A percentile compares a stretch with the other conserved stretches of the same genome.
Evolutionary conservation across 192 early-diverging fungal genomes (phyloP).

Genomic region (Spizellomyces sp.): DNA sequence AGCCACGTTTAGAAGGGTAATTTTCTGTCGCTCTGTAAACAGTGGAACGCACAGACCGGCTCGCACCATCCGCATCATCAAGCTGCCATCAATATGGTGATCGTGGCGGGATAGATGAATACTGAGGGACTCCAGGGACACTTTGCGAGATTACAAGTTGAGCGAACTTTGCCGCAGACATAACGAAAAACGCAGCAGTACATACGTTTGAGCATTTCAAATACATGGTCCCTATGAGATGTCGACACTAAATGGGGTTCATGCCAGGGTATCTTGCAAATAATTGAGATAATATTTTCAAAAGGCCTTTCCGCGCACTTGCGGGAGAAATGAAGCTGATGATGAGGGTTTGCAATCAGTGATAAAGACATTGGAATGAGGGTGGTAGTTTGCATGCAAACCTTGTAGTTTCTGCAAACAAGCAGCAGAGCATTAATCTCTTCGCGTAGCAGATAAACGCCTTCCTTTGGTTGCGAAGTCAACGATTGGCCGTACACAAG

Average conservation of each 20-base stretch:
- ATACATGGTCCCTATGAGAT: slow-evolving; percentile 75
- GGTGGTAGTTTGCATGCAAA: slow-evolving; percentile 11
- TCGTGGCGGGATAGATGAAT: slow-evolving; percentile 60
- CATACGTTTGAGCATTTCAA: slow-evolving; percentile 63
- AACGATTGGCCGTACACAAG: slow-evolving; percentile 8
- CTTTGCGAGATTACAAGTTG: slow-evolving; percentile 13
- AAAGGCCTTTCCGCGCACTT: slow-evolving; percentile 76
- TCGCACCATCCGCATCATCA: slow-evolving; percentile 59
- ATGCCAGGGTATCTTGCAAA: slow-evolving; percentile 78
- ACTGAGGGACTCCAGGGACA: slow-evolving; percentile 68
- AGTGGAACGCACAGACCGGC: slow-evolving; percentile 68
- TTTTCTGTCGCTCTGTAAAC: slow-evolving; percentile 78
- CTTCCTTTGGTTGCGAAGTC: not conserved
- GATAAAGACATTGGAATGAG: too few species aligned
- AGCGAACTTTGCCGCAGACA: not conserved
- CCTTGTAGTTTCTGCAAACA: slow-evolving; percentile 76
- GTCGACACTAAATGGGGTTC: slow-evolving; percentile 57
- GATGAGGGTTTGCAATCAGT: slow-evolving; percentile 4
- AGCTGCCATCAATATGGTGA: slow-evolving; percentile 57
- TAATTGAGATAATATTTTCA: slow-evolving; percentile 73
- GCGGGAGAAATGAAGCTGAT: slow-evolving; percentile 70
- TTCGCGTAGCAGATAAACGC: slow-evolving; percentile 57
- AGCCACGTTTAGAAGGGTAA: slow-evolving; percentile 54
- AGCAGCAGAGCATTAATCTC: slow-evolving; percentile 73
- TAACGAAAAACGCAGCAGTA: not conserved